Base-by-base conservation (phyloP, 129 eudicot genomes). In the Centella asiatica region DNA sequence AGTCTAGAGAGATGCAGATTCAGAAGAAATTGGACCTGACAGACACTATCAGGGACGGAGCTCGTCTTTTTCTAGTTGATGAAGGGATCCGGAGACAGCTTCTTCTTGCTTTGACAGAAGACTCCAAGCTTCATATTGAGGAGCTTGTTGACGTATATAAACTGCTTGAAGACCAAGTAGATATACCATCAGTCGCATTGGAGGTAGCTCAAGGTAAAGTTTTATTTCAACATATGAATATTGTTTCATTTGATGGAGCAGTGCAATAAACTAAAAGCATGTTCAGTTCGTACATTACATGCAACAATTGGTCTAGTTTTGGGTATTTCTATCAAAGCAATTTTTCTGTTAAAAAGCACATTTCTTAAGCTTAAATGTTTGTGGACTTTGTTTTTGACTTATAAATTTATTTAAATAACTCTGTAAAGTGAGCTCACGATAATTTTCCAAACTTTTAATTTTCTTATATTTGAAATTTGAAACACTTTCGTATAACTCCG, bases 51-150 rank as follows among this genome's bases (percentile, higher is more conserved):
- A 90, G 80, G 76, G 95, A 90, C 55, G 97, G 97, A 54, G 86
- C 96, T 67, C 86, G 96, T 31, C 83, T 92, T 62, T 67, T 92
- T 69, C 53, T 92, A 51, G 22, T 87, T 61, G 99, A 92, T 78
- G 99, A 78, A 82, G 95, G 95, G 56, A 92, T 92, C 51, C 99
- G 99, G 18, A 87, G 96, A 64, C 80, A 92, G 68, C 96, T 92
- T 66, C 81, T 92, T 57, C 99, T 92, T 82, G 99, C 99, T 52
- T 73, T 92, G 50, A 92, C 99, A 1, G 99, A 92, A 78, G 96
- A 92, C 57, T 92, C 99, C 27, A 87, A 84, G 80, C 96, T 92
- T 65, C 99, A 92, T 62, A 69, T 92, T 39, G 84, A 92, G 68
- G 99, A 92, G 95, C 90, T 92, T 45, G 84, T 92, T 44, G 99